Evolutionary conservation across 208 protist species (phyloP).

Genomic region (Tritrichomonas foetus): DNA sequence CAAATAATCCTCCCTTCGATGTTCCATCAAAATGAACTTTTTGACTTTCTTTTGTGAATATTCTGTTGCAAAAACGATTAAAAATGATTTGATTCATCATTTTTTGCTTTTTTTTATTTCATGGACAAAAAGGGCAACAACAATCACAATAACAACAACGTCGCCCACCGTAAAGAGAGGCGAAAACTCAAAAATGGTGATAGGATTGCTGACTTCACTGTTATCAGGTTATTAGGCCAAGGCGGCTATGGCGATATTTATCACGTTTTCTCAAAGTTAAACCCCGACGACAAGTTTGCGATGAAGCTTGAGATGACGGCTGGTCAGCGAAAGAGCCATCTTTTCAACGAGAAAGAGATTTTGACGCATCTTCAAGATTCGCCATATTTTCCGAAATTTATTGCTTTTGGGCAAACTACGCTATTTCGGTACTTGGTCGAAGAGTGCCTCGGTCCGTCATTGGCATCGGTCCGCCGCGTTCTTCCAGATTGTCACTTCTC

Average conservation of each 20-base stretch:
- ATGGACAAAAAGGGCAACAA: too few relatives aligned
- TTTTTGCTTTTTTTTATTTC: too few relatives aligned
- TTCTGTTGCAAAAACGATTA: too few relatives aligned
- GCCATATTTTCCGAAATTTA: not conserved
- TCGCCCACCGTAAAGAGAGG: too few relatives aligned
- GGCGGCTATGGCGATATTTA: slow-evolving; percentile 8
- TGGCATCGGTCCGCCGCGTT: not conserved
- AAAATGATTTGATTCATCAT: too few relatives aligned
- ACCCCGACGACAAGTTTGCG: not conserved
- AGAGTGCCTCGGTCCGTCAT: not conserved
- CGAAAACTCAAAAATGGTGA: too few relatives aligned
- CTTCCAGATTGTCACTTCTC: not conserved
- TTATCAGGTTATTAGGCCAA: not conserved
- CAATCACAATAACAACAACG: too few relatives aligned
- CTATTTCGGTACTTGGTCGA: not conserved
- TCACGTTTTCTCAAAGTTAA: too few relatives aligned
- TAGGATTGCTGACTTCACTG: too few relatives aligned
- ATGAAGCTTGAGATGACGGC: not conserved
- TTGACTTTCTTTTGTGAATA: too few relatives aligned
- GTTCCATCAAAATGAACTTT: too few relatives aligned
- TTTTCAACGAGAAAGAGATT: not conserved
- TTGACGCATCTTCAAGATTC: not conserved
- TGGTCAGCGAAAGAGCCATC: not conserved
- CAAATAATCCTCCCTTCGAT: too few relatives aligned
- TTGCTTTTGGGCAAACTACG: not conserved